Evolutionary conservation across 768 basidiomycete genomes (phyloP).

Genomic region (Macrolepiota dolichaula): DNA sequence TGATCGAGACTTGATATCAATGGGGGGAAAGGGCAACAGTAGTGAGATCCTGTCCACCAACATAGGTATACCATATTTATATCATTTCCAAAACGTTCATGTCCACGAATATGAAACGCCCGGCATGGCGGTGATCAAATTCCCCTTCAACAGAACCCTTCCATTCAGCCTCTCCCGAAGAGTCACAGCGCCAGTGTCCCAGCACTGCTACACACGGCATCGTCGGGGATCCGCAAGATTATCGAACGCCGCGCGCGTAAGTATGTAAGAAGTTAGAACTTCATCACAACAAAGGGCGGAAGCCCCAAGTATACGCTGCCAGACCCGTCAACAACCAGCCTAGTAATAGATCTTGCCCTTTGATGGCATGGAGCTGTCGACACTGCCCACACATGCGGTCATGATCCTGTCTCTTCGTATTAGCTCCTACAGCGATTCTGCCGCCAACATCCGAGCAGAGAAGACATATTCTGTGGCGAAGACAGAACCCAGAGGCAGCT

Average conservation of each 20-base stretch:
- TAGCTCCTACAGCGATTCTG: not conserved
- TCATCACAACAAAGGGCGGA: not conserved
- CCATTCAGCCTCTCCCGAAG: not conserved
- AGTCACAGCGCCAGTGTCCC: not conserved
- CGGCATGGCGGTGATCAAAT: not conserved
- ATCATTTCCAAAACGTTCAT: not conserved
- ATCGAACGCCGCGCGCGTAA: not conserved
- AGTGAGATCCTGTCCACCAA: not conserved
- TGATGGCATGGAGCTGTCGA: not conserved
- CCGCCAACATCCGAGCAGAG: not conserved
- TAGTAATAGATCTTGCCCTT: not conserved
- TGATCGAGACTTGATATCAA: constrained; percentile 4
- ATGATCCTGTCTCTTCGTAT: not conserved
- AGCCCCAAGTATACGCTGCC: not conserved
- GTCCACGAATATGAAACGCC: not conserved
- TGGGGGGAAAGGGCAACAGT: not conserved
- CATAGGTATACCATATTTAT: constrained; percentile 1
- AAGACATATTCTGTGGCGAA: not conserved
- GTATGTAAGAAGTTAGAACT: no score
- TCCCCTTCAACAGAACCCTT: not conserved
- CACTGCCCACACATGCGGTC: not conserved
- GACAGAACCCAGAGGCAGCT: not conserved
- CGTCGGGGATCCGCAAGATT: no score
- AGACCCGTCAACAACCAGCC: not conserved
- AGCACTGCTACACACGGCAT: not conserved